Evolutionary conservation across 2,329 filamentous ascomycete species (phyloP), one percentile per base, ranked within the genome.

Genomic region (Cercospora zeae-maydis): DNA sequence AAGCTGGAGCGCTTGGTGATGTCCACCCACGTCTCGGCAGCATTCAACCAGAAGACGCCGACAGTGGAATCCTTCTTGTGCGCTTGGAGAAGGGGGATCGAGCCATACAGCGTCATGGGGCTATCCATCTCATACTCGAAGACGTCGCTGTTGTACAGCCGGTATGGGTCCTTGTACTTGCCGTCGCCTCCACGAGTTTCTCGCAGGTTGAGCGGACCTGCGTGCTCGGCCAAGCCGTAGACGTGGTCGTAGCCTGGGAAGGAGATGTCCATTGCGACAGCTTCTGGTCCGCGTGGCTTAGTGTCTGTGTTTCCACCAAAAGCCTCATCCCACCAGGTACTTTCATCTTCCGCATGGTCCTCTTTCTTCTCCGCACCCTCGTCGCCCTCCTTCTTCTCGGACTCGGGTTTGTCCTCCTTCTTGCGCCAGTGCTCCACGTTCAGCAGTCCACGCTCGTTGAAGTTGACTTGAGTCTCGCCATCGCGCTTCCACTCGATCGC

Each of bases 41-140:
- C 92, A 75, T 97, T 99, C 61, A 99, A 84, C 95, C 95, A 99
- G 78, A 99, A 96, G 13, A 99, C 88, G 66, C 92, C 95, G 31
- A 98, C 93, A 0, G 92, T 95, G 0, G 93, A 98, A 72, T 89
- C 90, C 76, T 93, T 96, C 71, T 90, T 90, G 74, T 99, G 93
- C 16, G 95, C 95, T 77, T 98, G 95, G 92, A 99, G 96, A 74
- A 98, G 91, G 1, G 95, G 95, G 70, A 99, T 98, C 7, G 92
- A 82, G n/a, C 95, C 95, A 73, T 99, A 99, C 1, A 99, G 83
- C 0, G 95, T 98, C 95, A 99, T 99, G 0, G 95, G 93, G 77
- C 92, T 98, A 77, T 98, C 91, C 71, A 97, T 84, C 71, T 96
- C 88, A 76, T 99, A 99, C 79, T 99, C 95, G 71, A 99, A 99